These are phyloP conservation scores for Fraxinus cuspidata DNA, from an alignment of 257 asterid genomes.

Conservation along the genomic window DNA sequence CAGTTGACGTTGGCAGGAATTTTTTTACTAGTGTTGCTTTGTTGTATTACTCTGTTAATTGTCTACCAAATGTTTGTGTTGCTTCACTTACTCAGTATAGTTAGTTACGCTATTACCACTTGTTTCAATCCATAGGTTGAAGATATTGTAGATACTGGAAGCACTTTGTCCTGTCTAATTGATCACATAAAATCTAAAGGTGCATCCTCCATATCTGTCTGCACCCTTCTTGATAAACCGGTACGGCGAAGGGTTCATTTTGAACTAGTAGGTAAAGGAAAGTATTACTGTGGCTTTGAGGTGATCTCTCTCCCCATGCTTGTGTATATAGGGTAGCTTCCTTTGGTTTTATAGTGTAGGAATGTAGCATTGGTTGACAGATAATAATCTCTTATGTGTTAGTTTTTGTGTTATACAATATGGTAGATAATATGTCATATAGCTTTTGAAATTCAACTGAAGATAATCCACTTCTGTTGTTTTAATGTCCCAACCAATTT, in stretches of 20 bases:
- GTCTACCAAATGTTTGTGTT: not conserved
- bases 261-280: slow-evolving; percentile 77
- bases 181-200: slow-evolving; percentile 79
- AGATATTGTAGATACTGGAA: slow-evolving; percentile 94
- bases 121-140: slow-evolving; percentile 57
- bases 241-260: slow-evolving; percentile 59
- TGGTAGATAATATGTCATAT: not conserved
- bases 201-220: slow-evolving; percentile 77
- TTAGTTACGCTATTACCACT: not conserved
- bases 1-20: not conserved
- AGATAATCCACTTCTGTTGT: not conserved
- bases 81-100: not conserved
- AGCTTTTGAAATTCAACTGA: not conserved
- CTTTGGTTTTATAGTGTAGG: not conserved
- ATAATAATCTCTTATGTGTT: not conserved
- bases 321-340: not conserved
- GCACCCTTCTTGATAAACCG: slow-evolving; percentile 85
- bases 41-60: not conserved
- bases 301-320: slow-evolving; percentile 30
- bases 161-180: slow-evolving; percentile 61
- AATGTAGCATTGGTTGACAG: not conserved
- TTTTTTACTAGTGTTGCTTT: not conserved
- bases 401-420: not conserved
- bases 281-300: slow-evolving; percentile 85
- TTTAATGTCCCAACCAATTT: not conserved